phyloP scores from a whole-genome alignment of 192 early-diverging fungal species.

The Coemansia sp. region DNA sequence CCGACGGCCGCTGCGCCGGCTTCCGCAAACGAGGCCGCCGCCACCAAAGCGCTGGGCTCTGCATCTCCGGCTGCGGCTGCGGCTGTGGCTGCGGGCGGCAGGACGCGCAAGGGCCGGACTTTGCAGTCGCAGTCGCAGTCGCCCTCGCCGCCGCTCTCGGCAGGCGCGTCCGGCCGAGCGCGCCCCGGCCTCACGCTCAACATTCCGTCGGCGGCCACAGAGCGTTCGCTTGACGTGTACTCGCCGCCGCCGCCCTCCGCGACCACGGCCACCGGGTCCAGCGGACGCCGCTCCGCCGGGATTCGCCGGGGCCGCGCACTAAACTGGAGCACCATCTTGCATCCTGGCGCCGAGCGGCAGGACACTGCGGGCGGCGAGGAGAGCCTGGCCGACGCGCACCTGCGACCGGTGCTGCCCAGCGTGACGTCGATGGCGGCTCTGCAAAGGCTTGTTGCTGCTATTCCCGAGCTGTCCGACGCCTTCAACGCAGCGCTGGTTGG shows the following conservation, averaged over 20 bases:
- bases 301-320: constrained; percentile 45
- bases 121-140: constrained; percentile 7
- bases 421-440: constrained; percentile 26
- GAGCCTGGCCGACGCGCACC: constrained; percentile 15
- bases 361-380: neutral
- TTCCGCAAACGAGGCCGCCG: too few species aligned
- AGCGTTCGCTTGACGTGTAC: neutral
- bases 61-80: too few species aligned
- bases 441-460: constrained; percentile 26
- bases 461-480: constrained; percentile 39
- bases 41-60: too few species aligned
- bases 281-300: neutral
- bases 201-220: constrained; percentile 1
- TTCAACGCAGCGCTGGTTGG: constrained; percentile 47
- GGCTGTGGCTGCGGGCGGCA: too few species aligned
- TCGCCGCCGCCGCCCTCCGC: neutral
- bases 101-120: neutral
- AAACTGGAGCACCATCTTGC: constrained; percentile 45
- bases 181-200: constrained; percentile 1
- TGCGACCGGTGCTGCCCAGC: constrained; percentile 38
- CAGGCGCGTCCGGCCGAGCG: constrained; percentile 10
- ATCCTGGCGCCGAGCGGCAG: constrained; percentile 29
- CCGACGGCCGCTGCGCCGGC: too few species aligned
- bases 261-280: neutral
- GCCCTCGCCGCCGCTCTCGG: constrained; percentile 7